Evolutionary conservation across 768 basidiomycete species (phyloP), one percentile per base, ranked within the genome.

Genomic region (Boletus sensibilis): DNA sequence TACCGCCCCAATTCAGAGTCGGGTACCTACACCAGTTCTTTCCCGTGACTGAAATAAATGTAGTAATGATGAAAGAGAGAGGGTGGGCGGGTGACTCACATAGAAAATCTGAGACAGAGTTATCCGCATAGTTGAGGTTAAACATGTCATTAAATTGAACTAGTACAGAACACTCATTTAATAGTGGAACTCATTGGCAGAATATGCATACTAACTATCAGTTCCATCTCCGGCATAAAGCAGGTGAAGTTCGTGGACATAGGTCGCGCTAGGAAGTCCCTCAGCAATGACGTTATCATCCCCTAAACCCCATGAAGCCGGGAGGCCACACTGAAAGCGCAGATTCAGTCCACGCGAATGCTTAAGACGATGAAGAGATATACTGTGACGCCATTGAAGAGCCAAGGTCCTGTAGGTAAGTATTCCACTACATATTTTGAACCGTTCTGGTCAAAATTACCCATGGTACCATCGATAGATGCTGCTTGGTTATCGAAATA

Each of bases 201-300:
- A 21, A 33, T 37, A 21, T 41, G 27, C 18, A 29, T 33, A 58
- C 73, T 50, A 42, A 74, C 77, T 55, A n/a, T 70, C 64, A 1
- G 42, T 53, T 6, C 72, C 73, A 44, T 78, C 78, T 25, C 77
- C 78, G 21, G 78, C 72, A 59, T 82, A 82, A 11, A 82, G 57
- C 46, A 81, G 70, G 53, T 82, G 79, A 25, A 83, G 62, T 56
- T 82, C 74, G 55, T 82, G 81, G 1, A 75, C 70, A 56, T 65
- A 73, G 0, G 72, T 74, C n/a, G 69, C 62, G 0, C 64, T 50
- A 6, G 63, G 51, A 20, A 78, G 65, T 3, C 74, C 73, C 9
- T 74, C 55, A 12, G 78, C 72, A 29, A 82, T 63, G 25, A 80
- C 67, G 54, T 83, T 23, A 38, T 49, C 2, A 37, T 29, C 16